Conservation (phyloP, 148 eudicot species). For the Simmondsia chinensis region DNA sequence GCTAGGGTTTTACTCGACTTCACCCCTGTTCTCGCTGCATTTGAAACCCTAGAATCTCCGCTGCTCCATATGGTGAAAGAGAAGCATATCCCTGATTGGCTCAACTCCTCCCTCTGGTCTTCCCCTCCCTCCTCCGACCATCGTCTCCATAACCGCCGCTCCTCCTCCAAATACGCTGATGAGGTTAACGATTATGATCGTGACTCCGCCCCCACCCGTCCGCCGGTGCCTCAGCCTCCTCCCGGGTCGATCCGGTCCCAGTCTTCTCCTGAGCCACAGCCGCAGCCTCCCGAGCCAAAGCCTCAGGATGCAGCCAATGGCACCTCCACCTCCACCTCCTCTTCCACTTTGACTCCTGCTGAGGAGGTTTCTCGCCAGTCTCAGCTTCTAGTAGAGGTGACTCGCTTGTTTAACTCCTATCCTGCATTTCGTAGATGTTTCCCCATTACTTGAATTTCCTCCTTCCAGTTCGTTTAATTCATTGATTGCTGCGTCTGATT, state of each 20-base stretch:
- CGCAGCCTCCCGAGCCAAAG: conserved; percentile 20
- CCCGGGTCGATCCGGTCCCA: conserved; percentile 20
- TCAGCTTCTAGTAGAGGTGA: conserved; percentile 80
- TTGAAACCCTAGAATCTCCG: background rate
- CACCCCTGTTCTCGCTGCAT: background rate
- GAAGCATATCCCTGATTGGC: conserved; percentile 78
- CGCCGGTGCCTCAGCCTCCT: conserved; percentile 19
- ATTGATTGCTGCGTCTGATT: background rate
- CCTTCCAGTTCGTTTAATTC: background rate
- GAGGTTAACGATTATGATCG: conserved; percentile 2
- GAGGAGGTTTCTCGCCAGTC: conserved; percentile 70
- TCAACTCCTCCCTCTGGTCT: conserved; percentile 91
- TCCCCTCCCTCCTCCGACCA: conserved; percentile 24
- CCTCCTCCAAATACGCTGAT: conserved; percentile 12
- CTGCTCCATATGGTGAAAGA: conserved; percentile 34
- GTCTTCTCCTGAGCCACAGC: conserved; percentile 16
- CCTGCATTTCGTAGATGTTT: background rate
- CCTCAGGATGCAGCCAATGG: conserved; percentile 22
- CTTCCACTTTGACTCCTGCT: conserved; percentile 13
- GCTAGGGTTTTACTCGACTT: background rate
- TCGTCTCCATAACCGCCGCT: conserved; percentile 3
- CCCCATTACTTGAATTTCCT: background rate
- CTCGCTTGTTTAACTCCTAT: background rate
- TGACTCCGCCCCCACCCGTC: conserved; percentile 10
- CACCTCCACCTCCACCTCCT: conserved; percentile 11